Conservation (phyloP, 108 stramenopile genomes). For the Nannochloropsis oceanica region DNA sequence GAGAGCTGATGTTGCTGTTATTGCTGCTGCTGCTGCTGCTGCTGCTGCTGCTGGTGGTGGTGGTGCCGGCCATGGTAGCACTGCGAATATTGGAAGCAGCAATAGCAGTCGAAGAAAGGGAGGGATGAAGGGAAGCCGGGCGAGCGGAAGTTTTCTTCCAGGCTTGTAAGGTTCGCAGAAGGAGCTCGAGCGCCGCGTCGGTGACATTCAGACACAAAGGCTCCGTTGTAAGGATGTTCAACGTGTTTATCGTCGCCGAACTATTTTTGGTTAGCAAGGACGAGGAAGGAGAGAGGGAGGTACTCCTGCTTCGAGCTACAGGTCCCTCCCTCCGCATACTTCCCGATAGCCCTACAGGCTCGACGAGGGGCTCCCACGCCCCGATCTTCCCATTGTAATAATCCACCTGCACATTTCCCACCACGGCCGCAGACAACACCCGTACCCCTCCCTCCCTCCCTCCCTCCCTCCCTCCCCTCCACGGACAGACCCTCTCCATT, state of each 20-base stretch:
- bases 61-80: too few species aligned
- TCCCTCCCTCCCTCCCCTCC: background rate
- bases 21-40: too few species aligned
- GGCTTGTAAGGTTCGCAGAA: background rate
- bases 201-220: background rate
- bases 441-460: background rate
- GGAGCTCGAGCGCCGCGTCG: background rate
- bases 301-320: background rate
- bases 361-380: slow-evolving; percentile 28
- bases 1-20: background rate
- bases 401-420: slow-evolving; percentile 1
- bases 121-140: background rate
- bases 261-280: too few species aligned
- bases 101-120: background rate
- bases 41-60: too few species aligned
- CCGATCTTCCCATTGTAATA: slow-evolving; percentile 16
- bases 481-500: background rate
- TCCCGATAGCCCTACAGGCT: background rate
- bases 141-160: background rate
- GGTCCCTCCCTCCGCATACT: background rate
- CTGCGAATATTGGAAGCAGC: too few species aligned
- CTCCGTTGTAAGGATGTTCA: background rate
- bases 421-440: background rate
- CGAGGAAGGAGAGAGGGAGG: background rate
- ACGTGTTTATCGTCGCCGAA: background rate